Percentiles rank a stretch among this genome's conserved stretches.
Evolutionary conservation across 2,329 filamentous ascomycete species (phyloP).

Genomic region (Sordariomycetes sp.): DNA sequence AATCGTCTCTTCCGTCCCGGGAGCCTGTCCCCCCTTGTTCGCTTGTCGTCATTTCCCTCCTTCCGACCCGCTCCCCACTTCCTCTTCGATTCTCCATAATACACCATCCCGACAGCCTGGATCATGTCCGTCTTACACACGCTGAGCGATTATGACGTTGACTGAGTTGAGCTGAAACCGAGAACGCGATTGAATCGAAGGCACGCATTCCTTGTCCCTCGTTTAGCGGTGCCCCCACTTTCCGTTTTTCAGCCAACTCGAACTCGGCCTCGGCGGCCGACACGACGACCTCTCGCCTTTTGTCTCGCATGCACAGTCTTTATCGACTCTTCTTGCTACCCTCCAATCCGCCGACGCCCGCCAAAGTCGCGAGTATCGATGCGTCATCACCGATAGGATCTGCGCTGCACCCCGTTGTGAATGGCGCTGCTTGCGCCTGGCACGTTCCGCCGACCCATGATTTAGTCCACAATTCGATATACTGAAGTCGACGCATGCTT

Average conservation of each 20-base stretch:
- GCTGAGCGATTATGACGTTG: background rate
- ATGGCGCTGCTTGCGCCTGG: background rate
- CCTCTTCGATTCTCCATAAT: background rate
- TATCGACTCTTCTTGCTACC: background rate
- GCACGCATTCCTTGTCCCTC: background rate
- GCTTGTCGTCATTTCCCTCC: constrained; percentile 4
- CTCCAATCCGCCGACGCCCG: background rate
- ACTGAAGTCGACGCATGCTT: background rate
- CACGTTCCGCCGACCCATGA: background rate
- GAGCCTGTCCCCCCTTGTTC: background rate
- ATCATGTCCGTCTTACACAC: background rate
- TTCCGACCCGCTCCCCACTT: background rate
- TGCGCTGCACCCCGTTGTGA: background rate
- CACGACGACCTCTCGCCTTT: background rate
- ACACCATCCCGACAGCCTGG: background rate
- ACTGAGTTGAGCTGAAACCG: background rate
- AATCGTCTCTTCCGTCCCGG: background rate
- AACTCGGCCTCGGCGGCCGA: background rate
- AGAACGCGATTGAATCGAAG: background rate
- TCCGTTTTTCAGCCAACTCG: background rate
- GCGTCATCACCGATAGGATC: background rate
- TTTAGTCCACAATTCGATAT: background rate
- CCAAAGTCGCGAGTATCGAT: background rate
- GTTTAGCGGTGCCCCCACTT: background rate
- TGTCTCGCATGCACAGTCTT: background rate